Evolutionary conservation across 345 rosid species (phyloP).

Genomic region (Eucalyptus urophylla): DNA sequence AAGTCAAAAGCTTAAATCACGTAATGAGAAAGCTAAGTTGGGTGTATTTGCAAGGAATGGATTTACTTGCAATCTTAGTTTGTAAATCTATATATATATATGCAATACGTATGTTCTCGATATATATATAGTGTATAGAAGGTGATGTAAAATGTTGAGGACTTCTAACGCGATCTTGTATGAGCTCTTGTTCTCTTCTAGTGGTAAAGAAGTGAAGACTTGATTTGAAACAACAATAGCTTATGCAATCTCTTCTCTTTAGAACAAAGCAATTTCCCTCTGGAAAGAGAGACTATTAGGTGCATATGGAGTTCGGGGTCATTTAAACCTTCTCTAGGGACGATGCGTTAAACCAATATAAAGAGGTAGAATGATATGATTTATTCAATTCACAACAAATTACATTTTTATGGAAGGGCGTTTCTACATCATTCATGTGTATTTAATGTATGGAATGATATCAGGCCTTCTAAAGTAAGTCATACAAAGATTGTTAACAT

Average conservation of each 20-base stretch:
- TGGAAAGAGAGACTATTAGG: neutral
- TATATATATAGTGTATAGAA: neutral
- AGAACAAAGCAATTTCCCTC: neutral
- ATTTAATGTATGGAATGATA: neutral
- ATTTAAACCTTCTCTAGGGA: neutral
- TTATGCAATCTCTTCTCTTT: neutral
- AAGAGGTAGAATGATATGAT: no score
- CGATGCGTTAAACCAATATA: neutral
- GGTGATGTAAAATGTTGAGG: neutral
- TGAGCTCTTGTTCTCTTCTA: neutral
- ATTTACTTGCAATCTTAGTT: neutral
- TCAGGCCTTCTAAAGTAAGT: neutral
- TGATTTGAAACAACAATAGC: neutral
- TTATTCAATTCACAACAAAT: neutral
- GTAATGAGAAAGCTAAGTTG: neutral
- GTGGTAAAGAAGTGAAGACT: neutral
- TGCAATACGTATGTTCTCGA: neutral
- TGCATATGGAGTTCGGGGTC: neutral
- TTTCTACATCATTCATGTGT: neutral
- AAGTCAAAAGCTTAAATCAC: neutral
- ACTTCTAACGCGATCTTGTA: neutral
- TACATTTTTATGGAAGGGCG: neutral
- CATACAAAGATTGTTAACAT: neutral
- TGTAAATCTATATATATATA: neutral
- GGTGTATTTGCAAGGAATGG: neutral